phyloP scores from a whole-genome alignment of 768 basidiomycete genomes.

The Antrodiella citrinella region DNA sequence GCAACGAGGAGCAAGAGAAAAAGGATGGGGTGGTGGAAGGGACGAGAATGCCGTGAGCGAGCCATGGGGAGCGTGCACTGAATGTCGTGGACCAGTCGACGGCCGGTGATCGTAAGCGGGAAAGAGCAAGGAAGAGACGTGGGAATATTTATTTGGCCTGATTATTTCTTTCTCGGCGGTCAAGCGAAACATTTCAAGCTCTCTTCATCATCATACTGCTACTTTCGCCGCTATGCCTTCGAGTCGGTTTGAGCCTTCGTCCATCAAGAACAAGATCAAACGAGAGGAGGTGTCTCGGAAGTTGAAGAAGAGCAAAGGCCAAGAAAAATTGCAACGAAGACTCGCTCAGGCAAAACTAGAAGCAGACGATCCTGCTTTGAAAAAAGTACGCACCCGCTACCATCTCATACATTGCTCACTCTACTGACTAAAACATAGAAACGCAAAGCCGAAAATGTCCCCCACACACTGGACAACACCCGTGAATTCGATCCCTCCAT shows the following conservation, averaged over 20 bases:
- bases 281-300: conserved; percentile 71
- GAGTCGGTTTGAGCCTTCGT: conserved; percentile 49
- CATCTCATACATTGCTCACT: neutral
- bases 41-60: conserved; percentile 10
- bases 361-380: conserved; percentile 63
- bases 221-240: conserved; percentile 54
- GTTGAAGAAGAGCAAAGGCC: conserved; percentile 67
- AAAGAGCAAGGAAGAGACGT: conserved; percentile 4
- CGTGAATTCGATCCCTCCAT: conserved; percentile 75
- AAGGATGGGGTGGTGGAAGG: conserved; percentile 23
- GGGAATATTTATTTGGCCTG: neutral
- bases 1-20: conserved; percentile 34
- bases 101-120: conserved; percentile 1
- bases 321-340: conserved; percentile 74
- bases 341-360: conserved; percentile 75
- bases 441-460: conserved; percentile 79
- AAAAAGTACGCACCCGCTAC: conserved; percentile 46
- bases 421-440: conserved; percentile 36
- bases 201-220: neutral
- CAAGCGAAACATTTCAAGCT: conserved; percentile 1
- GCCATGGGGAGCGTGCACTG: conserved; percentile 11
- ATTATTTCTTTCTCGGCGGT: neutral
- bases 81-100: neutral
- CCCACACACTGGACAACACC: conserved; percentile 88
- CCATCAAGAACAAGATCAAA: conserved; percentile 85